Percentiles rank a stretch among this genome's conserved stretches.
phyloP scores from a whole-genome alignment of 495 filamentous ascomycete species.

The Bathelium albidoporum region DNA sequence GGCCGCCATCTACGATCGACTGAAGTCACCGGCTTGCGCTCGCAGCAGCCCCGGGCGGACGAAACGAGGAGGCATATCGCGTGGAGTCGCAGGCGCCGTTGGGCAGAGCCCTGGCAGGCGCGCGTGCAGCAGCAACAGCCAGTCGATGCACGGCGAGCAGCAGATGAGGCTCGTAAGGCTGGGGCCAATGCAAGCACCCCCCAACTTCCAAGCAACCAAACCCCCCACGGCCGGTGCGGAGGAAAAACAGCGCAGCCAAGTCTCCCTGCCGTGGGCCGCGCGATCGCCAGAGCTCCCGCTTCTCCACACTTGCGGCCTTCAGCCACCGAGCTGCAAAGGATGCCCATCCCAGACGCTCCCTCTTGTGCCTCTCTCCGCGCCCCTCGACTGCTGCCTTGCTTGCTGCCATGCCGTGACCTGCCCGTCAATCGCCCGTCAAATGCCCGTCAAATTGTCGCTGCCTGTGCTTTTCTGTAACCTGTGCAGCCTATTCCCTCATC shows the following conservation, averaged over 20 bases:
- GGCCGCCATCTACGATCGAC: not conserved
- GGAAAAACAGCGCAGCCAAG: not conserved
- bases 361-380: no score
- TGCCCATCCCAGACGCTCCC: not conserved
- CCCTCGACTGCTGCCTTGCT: not conserved
- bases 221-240: not conserved
- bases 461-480: not conserved
- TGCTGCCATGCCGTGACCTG: not conserved
- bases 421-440: no score
- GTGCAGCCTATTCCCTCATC: not conserved
- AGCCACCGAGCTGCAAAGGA: not conserved
- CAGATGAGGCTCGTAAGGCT: not conserved
- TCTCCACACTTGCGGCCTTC: not conserved
- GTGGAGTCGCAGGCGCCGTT: not conserved
- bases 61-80: not conserved
- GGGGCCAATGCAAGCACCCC: no score
- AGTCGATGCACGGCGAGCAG: no score
- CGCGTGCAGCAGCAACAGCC: not conserved
- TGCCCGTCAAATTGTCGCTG: not conserved
- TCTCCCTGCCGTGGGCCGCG: not conserved
- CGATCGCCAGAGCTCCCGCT: conserved; percentile 2
- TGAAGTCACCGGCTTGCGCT: not conserved
- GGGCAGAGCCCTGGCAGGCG: not conserved
- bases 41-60: not conserved
- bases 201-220: not conserved